phyloP scores from a whole-genome alignment of 352 stramenopile genomes.

The Pythium folliculosum region DNA sequence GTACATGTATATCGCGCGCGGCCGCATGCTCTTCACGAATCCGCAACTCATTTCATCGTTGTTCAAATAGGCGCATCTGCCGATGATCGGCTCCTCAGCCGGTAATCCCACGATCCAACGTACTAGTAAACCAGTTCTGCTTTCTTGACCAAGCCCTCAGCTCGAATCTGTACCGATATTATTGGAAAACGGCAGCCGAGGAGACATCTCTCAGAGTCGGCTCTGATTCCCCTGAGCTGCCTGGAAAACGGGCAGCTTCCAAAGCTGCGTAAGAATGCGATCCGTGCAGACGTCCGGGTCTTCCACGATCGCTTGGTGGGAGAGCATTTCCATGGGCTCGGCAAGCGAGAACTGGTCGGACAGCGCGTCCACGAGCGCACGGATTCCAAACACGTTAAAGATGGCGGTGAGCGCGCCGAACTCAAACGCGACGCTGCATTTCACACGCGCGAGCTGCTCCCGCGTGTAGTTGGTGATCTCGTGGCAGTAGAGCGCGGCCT shows the following conservation, averaged over 20 bases:
- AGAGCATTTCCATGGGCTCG: background rate
- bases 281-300: background rate
- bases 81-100: no score
- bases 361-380: background rate
- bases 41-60: no score
- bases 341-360: background rate
- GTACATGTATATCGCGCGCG: no score
- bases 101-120: no score
- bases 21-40: no score
- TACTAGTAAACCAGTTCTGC: no score
- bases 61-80: no score
- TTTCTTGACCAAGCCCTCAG: no score
- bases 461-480: background rate
- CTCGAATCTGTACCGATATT: no score
- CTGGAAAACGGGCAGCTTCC: background rate
- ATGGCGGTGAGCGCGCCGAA: background rate
- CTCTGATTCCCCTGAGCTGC: background rate
- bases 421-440: background rate
- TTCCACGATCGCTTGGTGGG: background rate
- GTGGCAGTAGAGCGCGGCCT: background rate
- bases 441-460: background rate
- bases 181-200: no score
- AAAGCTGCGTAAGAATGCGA: background rate
- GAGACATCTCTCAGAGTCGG: background rate
- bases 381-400: background rate